Evolutionary conservation across 1,284 basidiomycete genomes (phyloP), one percentile per base, ranked within the genome.

Genomic region (Trametes polyzona): DNA sequence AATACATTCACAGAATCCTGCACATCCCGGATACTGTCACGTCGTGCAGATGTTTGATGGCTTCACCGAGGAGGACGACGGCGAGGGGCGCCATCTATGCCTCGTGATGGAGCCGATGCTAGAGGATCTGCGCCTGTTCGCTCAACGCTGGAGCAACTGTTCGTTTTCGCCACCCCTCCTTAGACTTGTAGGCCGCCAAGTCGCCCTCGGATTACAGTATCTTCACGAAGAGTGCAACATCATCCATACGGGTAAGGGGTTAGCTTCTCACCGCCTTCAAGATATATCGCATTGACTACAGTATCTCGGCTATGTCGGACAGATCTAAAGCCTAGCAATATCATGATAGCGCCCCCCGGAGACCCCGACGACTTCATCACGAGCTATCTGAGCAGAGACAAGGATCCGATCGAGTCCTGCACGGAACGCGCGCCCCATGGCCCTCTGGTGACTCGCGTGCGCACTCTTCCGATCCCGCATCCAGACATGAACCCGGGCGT

Each of bases 31-130:
- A 3, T 65, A 71, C 50, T 58, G 58, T 33, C 72, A 74, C 39
- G 72, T 78, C 58, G 74, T 76, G 37, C 76, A 76, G n/a, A 69
- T 82, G 2, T 71, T 77, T 35, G 79, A 81, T 59, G 70, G 76
- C 56, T 82, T 82, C 65, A 68, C 70, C 10, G 43, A 62, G 14
- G 21, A 65, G 8, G 66, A 67, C 7, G 64, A 65, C 2, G 53
- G 64, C 44, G n/a, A n/a, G n/a, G 79, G 80, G 10, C 71, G 66
- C 6, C 80, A 82, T 65, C 73, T 80, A 19, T 81, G 79, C 66
- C 75, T 81, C 67, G 75, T 80, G 4, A 76, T 77, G 52, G 79
- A 81, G 61, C 76, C 76, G 16, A 4, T 50, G 29, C 48, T 50
- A 2, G 27, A 50, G 11, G 39, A 50, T 17, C 12, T 50, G 29